phyloP scores from a whole-genome alignment of 2,329 filamentous ascomycete genomes.

The Pseudophaeomoniella oleicola region DNA sequence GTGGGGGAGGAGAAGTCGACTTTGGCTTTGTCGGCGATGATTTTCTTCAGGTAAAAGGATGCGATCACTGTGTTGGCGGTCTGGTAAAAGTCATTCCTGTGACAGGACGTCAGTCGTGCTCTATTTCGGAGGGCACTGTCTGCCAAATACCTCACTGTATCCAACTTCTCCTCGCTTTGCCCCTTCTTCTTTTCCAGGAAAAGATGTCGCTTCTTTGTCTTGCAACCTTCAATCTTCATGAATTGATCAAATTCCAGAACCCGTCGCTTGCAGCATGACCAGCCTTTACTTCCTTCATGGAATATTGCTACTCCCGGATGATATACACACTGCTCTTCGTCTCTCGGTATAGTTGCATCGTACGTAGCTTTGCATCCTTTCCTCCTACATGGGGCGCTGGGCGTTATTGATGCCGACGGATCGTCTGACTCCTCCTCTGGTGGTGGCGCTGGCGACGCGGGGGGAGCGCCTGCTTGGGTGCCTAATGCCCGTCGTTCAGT shows the following conservation, averaged over 20 bases:
- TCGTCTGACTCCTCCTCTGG: slow-evolving; percentile 84
- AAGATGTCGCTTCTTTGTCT: slow-evolving; percentile 64
- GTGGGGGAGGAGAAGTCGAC: slow-evolving; percentile 50
- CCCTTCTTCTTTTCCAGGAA: slow-evolving; percentile 65
- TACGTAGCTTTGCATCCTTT: slow-evolving; percentile 58
- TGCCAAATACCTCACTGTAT: slow-evolving; percentile 56
- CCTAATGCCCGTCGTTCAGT: slow-evolving; percentile 3
- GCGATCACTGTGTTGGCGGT: slow-evolving; percentile 73
- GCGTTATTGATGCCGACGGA: slow-evolving; percentile 54
- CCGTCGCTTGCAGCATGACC: slow-evolving; percentile 87
- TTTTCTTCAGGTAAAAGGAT: slow-evolving; percentile 93
- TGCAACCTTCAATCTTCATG: slow-evolving; percentile 86
- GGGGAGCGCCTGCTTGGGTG: slow-evolving; percentile 19
- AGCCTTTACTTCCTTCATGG: slow-evolving; percentile 96
- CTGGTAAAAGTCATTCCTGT: slow-evolving; percentile 85
- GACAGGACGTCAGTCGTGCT: slow-evolving; percentile 1
- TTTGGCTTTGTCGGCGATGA: slow-evolving; percentile 64
- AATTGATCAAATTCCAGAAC: slow-evolving; percentile 98
- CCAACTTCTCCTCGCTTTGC: slow-evolving; percentile 57
- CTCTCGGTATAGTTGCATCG: slow-evolving; percentile 40
- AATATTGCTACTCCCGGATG: slow-evolving; percentile 88
- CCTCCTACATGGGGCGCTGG: slow-evolving; percentile 63
- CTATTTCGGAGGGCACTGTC: neutral
- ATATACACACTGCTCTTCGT: slow-evolving; percentile 66
- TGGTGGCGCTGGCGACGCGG: slow-evolving; percentile 22